Base-by-base conservation (phyloP, 768 basidiomycete genomes). In the Astraeus odoratus region DNA sequence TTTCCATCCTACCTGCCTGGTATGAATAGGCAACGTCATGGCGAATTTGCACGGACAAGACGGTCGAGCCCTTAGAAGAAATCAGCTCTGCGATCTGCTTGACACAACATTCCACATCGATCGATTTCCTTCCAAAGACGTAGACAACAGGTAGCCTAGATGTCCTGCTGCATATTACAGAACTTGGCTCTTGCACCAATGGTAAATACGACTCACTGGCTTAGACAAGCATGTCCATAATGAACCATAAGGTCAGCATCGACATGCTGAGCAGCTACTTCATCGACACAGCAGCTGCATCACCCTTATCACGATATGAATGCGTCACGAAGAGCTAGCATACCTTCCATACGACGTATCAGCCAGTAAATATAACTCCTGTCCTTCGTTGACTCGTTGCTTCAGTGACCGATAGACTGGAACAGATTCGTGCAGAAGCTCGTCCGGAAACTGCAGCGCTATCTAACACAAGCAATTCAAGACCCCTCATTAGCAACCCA, bases 321-420 rank as follows among this genome's bases (percentile, higher is more conserved):
- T 39, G 38, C 27, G 39, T 18, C 4, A 38, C 13, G 18, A 4
- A 44, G 27, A 8, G 16, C 53, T 53, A 8, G n/a, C 79, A 36
- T 68, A 81, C 94, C 88, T 94, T 66, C 94, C 96, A 64, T 97
- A 97, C 4, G 94, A 95, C 18, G 94, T 97, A 65, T 99, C 95
- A 10, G 94, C 95, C n/a, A 97, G 74, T 4, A 96, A 84, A 60
- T 91, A 95, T 19, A 90, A 67, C 54, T 94, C 85, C 41, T 68
- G 69, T 16, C 39, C 60, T 1, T 52, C 40, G 36, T 72, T 68
- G 19, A 80, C 59, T 44, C 56, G 63, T 2, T 58, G 57, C 57
- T 83, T 86, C 27, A 99, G 72, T 4, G 67, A 59, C 30, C 77
- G 73, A 59, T 82, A 93, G 22, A 98, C 82, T 2, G 82, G 81